Evolutionary conservation across 208 protist genomes (phyloP).

Genomic region (Crithidia acanthocephali): DNA sequence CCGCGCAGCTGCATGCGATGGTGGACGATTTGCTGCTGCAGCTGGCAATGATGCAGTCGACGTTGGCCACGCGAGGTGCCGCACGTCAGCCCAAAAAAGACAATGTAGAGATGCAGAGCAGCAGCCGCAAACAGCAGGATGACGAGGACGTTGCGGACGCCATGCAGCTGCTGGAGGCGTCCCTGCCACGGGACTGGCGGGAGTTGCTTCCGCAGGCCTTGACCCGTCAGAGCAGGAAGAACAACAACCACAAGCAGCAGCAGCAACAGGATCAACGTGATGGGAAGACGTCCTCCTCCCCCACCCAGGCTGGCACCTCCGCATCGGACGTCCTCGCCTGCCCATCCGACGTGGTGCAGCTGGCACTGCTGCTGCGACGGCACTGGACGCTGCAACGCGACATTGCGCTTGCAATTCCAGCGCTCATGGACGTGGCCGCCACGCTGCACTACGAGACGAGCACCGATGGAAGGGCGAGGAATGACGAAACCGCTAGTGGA

Average conservation of each 20-base stretch:
- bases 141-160: background rate
- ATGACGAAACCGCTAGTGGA: background rate
- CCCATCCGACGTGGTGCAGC: slow-evolving; percentile 27
- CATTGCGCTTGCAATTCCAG: slow-evolving; percentile 14
- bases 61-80: background rate
- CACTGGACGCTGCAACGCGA: slow-evolving; percentile 28
- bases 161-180: background rate
- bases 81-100: background rate
- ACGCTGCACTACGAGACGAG: background rate
- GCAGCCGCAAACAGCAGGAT: no score
- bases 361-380: slow-evolving; percentile 27
- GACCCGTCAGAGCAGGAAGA: background rate
- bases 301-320: background rate
- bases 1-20: background rate
- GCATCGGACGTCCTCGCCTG: background rate
- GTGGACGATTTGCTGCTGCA: background rate
- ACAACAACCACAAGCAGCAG: background rate
- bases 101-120: background rate
- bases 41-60: no score
- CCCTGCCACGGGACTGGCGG: background rate
- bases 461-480: background rate
- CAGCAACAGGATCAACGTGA: background rate
- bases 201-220: background rate
- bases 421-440: slow-evolving; percentile 13
- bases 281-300: background rate